phyloP scores from a whole-genome alignment of 2,329 filamentous ascomycete species.

The Dactylonectria macrodidyma region DNA sequence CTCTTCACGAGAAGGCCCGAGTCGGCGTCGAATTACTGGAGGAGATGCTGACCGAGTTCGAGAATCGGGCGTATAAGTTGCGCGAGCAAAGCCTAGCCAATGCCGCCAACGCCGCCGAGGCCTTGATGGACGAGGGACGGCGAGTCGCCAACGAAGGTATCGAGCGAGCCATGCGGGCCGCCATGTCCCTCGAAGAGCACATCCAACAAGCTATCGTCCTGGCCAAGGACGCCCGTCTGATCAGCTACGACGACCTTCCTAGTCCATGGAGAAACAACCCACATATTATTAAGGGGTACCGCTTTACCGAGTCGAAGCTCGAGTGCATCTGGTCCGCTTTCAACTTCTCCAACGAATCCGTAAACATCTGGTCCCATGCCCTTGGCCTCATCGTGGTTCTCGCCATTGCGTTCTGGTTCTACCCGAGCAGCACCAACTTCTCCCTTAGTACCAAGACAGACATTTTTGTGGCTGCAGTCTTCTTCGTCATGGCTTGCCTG shows the following conservation, averaged over 20 bases:
- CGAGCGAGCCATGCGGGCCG: constrained; percentile 84
- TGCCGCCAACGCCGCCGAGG: constrained; percentile 76
- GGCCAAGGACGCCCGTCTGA: constrained; percentile 85
- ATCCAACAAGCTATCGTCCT: constrained; percentile 83
- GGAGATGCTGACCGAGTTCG: constrained; percentile 86
- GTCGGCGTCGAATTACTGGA: constrained; percentile 91
- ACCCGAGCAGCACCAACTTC: constrained; percentile 91
- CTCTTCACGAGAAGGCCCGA: constrained; percentile 91
- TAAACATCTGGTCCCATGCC: constrained; percentile 98
- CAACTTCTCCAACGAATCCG: constrained; percentile 88
- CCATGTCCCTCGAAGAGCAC: constrained; percentile 85
- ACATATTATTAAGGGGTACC: constrained; percentile 92
- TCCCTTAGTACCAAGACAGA: constrained; percentile 88
- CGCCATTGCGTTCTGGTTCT: constrained; percentile 94
- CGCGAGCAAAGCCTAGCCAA: constrained; percentile 81
- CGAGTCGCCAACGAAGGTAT: constrained; percentile 86
- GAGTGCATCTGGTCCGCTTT: constrained; percentile 91
- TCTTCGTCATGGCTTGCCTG: constrained; percentile 96
- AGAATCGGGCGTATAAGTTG: constrained; percentile 84
- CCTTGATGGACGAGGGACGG: constrained; percentile 83
- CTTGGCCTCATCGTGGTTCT: constrained; percentile 92
- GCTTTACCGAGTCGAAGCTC: constrained; percentile 91
- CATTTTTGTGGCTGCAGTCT: constrained; percentile 90
- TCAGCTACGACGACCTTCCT: constrained; percentile 91
- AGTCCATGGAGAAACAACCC: constrained; percentile 95